Conservation (phyloP, 2,329 filamentous ascomycete species). For the Penicillium palitans region DNA sequence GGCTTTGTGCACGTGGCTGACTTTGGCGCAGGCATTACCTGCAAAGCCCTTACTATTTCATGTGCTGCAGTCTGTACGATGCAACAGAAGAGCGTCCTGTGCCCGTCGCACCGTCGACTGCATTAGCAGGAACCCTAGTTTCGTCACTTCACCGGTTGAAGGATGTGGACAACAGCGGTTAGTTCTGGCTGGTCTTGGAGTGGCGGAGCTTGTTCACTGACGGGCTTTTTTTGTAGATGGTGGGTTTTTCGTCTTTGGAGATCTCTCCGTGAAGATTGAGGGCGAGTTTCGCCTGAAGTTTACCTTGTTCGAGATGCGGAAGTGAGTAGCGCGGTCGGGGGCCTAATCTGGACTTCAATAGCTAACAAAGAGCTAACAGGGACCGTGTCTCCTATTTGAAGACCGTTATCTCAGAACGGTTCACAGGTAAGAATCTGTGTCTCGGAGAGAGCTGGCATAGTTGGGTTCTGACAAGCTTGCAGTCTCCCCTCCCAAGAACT, state of each 20-base stretch:
- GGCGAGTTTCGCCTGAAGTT: conserved; percentile 75
- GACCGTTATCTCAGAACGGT: conserved; percentile 63
- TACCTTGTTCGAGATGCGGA: conserved; percentile 71
- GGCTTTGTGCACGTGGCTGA: conserved; percentile 16
- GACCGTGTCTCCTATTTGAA: conserved; percentile 54
- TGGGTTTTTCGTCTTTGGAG: conserved; percentile 88
- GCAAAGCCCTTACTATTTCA: conserved; percentile 65
- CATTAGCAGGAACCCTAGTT: conserved; percentile 69
- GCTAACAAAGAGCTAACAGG: conserved; percentile 28
- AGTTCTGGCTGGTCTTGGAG: conserved; percentile 15
- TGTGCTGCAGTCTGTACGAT: conserved; percentile 58
- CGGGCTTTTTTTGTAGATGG: conserved; percentile 55
- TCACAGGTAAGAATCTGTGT: conserved; percentile 56
- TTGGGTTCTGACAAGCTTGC: conserved; percentile 15
- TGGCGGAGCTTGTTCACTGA: neutral
- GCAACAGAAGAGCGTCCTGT: conserved; percentile 49
- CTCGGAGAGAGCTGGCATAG: neutral
- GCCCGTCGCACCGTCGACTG: conserved; percentile 49
- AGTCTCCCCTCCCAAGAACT: conserved; percentile 62
- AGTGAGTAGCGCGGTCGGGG: conserved; percentile 43
- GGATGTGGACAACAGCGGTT: conserved; percentile 67
- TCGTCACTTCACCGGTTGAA: conserved; percentile 82
- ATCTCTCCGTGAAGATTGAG: conserved; percentile 74
- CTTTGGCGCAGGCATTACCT: conserved; percentile 54
- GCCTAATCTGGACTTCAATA: neutral